Evolutionary conservation across 805 yeast genomes (phyloP), one percentile per base, ranked within the genome.

Genomic region (Saccharomycopsis olivae): DNA sequence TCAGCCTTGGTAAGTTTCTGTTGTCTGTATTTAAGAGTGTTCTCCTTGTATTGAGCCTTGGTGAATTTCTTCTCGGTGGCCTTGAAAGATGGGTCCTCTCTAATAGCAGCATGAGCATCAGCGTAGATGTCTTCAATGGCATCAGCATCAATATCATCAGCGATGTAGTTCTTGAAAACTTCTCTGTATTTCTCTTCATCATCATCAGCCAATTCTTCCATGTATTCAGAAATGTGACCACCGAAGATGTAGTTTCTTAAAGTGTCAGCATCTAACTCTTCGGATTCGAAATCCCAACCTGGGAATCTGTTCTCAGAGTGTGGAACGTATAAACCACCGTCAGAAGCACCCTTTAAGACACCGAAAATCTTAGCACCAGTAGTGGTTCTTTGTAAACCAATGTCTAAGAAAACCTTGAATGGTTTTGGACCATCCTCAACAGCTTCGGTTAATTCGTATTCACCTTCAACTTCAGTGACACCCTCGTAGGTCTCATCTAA

Each of bases 261-360:
- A 57, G 78, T 69, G 66, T 92, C 98, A 60, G 96, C 86, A 65
- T 92, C 98, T 60, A 92, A 79, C 75, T 92, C 98, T 76, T 92
- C 95, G 60, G 81, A 63, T 77, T 92, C 98, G 61, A 89, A 85
- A 71, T 92, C 98, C 94, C 89, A 92, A 75, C 98, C 98, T 71
- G 98, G 98, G 95, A 88, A 92, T 82, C 98, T 88, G 79, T 88
- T 88, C 65, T 95, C 84, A 59, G 95, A 86, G 88, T 92, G 98
- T 57, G 98, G 98, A 65, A 92, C 75, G 88, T 83, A 86, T 62
- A 92, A 76, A 61, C 98, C 98, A 84, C 98, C 98, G 68, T 92
- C 98, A 52, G 97, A 89, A 63, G 98, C 98, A 83, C 98, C 98
- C 82, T 92, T 92, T 64, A 92, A 75, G 64, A 92, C 96, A 85